Conservation (phyloP, 2,329 filamentous ascomycete genomes). For the Colletotrichum sp. region DNA sequence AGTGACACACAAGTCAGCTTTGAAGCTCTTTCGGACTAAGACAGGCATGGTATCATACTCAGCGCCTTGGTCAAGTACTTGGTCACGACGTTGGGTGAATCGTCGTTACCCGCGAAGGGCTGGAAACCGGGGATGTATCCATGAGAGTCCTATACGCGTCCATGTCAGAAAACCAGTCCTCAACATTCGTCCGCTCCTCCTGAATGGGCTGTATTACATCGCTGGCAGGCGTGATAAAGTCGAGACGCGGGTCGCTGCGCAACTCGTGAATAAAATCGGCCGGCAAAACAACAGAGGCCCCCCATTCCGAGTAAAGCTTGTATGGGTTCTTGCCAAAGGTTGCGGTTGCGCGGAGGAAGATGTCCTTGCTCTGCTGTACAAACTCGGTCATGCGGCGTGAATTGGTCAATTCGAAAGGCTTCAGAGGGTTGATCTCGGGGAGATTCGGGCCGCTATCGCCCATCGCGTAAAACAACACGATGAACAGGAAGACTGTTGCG, state of each 20-base stretch:
- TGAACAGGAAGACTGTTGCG: background rate
- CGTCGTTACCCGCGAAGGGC: background rate
- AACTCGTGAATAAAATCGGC: background rate
- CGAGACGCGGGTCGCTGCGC: background rate
- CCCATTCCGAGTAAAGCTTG: background rate
- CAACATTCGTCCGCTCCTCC: background rate
- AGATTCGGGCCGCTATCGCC: background rate
- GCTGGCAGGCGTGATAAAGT: background rate
- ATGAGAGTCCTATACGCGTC: background rate
- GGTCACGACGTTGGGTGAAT: background rate
- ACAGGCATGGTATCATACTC: background rate
- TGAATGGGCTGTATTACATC: background rate
- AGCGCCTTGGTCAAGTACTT: constrained; percentile 5
- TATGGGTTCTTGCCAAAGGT: background rate
- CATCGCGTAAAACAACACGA: background rate
- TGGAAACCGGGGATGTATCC: constrained; percentile 1
- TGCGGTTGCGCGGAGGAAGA: background rate
- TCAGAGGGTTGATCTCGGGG: background rate
- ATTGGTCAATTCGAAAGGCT: background rate
- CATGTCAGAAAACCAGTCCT: background rate
- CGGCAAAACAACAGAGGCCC: background rate
- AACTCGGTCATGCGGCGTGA: constrained; percentile 2
- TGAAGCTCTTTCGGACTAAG: background rate
- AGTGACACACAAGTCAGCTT: background rate
- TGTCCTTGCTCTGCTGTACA: background rate